Base-by-base conservation (phyloP, 306 rosid genomes). In the Lupinus albus region DNA sequence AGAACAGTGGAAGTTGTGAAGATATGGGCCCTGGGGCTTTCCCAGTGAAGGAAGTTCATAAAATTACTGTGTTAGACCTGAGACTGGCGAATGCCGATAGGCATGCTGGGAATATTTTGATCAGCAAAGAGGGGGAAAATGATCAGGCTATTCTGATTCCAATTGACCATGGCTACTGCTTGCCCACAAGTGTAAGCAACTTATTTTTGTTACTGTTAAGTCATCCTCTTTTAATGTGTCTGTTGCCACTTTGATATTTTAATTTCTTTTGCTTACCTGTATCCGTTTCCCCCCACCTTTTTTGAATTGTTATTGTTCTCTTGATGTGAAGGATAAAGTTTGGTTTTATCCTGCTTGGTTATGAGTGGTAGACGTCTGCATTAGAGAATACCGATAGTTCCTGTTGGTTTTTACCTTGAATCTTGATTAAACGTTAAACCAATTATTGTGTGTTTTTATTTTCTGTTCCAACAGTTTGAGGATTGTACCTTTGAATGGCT, bases 401-500 rank as follows among this genome's bases (percentile, higher is more conserved):
- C 1, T 45, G 2, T 6, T 3, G 47, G 2, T 30, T 61, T 20
- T 50, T 32, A 14, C 48, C 39, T 61, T 57, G 12, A 56, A 11
- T 50, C 70, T 51, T 64, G 48, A 33, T 39, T 16, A 49, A 16
- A 44, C 61, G 32, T 63, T 4, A 47, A 61, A 52, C 58, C 64
- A 61, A 47, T 45, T 11, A 59, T 17, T 65, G 59, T 64, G 36
- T 0, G 10, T 46, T 65, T 16, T 83, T 25, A 25, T 25, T 47
- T 66, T 21, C 21, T 13, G 5, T 70, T 39, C 57, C 64, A 78
- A 78, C 86, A 92, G 96, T 89, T 92, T 69, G 96, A 92, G 80
- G 98, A 92, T 74, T 86, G 95, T 62, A 89, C 98, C 75, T 92
- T 92, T 53, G 98, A 92, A 70, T 92, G 98, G 98, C 92, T 92